A percentile compares a stretch with the other conserved stretches of the same genome.
phyloP scores from a whole-genome alignment of 768 basidiomycete genomes.

The Panaeolus papilionaceus region DNA sequence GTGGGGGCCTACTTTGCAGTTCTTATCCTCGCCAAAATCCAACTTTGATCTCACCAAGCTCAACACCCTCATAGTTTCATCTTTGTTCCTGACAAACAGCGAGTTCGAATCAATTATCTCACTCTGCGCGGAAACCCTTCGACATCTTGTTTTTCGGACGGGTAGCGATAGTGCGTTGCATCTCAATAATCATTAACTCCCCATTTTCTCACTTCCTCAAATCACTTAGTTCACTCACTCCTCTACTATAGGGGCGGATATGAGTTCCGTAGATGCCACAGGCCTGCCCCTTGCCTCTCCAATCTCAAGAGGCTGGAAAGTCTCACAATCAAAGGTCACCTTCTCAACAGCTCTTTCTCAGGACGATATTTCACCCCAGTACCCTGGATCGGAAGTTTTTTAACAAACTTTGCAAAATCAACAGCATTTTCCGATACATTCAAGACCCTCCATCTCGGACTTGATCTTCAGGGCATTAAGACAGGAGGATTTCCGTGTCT shows the following conservation, averaged over 20 bases:
- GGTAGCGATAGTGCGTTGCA: background rate
- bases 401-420: background rate
- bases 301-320: constrained; percentile 1
- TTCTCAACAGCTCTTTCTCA: background rate
- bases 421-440: background rate
- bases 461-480: background rate
- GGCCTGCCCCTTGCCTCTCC: background rate
- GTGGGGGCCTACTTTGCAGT: background rate
- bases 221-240: background rate
- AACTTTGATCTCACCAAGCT: background rate
- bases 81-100: background rate
- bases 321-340: background rate
- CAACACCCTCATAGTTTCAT: background rate
- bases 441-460: background rate
- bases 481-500: background rate
- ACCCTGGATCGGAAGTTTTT: background rate
- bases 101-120: background rate
- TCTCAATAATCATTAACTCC: background rate
- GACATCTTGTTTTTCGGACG: constrained; percentile 4
- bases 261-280: background rate
- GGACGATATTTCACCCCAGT: background rate
- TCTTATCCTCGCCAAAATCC: background rate
- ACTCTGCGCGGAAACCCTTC: background rate
- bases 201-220: background rate
- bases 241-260: background rate